Conservation (phyloP, 495 filamentous ascomycete genomes). For the Talaromyces ruber region DNA sequence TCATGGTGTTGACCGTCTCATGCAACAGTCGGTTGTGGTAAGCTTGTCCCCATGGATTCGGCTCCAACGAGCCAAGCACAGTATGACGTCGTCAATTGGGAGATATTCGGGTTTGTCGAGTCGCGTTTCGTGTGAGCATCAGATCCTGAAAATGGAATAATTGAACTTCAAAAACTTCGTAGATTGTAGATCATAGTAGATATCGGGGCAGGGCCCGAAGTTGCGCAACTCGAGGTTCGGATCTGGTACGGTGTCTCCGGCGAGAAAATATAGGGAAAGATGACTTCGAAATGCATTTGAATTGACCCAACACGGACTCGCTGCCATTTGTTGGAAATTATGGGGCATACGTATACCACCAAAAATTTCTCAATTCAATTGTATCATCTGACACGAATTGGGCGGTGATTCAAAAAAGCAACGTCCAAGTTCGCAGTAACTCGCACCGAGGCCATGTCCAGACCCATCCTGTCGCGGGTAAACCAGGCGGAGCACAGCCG, state of each 20-base stretch:
- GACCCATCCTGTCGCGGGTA: not conserved
- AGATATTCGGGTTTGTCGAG: not conserved
- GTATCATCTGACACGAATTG: not conserved
- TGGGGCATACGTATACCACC: not conserved
- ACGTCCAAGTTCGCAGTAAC: constrained; percentile 7
- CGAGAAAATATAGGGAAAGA: not conserved
- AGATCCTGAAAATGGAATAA: not conserved
- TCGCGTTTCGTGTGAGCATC: not conserved
- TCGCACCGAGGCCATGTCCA: not conserved
- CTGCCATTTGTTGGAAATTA: not conserved
- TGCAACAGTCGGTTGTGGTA: not conserved
- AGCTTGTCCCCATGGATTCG: not conserved
- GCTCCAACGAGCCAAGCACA: not conserved
- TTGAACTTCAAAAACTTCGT: not conserved
- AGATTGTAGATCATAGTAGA: not conserved
- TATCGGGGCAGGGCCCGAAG: not conserved
- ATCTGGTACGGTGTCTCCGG: not conserved
- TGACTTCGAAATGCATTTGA: not conserved
- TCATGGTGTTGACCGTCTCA: not conserved
- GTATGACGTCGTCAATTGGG: not conserved
- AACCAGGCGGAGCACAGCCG: not conserved
- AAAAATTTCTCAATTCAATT: not conserved
- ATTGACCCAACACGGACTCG: not conserved
- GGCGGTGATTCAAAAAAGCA: constrained; percentile 7
- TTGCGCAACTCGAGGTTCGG: not conserved